A percentile compares a stretch with the other conserved stretches of the same genome.
phyloP scores from a whole-genome alignment of 768 basidiomycete genomes.

The Calocybe cyanea region DNA sequence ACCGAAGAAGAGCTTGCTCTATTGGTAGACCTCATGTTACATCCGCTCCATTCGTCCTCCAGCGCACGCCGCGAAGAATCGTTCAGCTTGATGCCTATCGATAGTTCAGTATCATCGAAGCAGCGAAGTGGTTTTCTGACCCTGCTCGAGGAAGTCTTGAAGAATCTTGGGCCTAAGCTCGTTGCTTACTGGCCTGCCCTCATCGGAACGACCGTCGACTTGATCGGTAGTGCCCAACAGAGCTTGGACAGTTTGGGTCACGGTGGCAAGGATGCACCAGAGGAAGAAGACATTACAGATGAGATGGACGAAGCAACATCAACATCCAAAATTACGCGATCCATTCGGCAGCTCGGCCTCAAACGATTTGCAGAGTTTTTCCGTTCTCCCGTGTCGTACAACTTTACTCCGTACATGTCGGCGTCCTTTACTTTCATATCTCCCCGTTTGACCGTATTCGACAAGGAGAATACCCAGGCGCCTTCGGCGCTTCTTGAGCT shows the following conservation, averaged over 20 bases:
- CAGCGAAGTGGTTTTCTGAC: constrained; percentile 85
- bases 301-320: constrained; percentile 30
- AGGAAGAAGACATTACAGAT: constrained; percentile 30
- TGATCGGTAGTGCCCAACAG: constrained; percentile 63
- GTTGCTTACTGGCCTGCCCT: constrained; percentile 70
- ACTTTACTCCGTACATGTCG: constrained; percentile 69
- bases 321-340: constrained; percentile 45
- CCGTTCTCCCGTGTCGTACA: constrained; percentile 65
- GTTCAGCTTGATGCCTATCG: constrained; percentile 26
- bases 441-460: constrained; percentile 72
- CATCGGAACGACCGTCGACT: constrained; percentile 61
- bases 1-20: constrained; percentile 68
- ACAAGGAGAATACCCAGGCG: constrained; percentile 85
- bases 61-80: constrained; percentile 18
- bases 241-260: constrained; percentile 34
- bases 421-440: constrained; percentile 73
- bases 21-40: constrained; percentile 85
- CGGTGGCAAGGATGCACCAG: constrained; percentile 27
- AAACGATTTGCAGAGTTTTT: constrained; percentile 90
- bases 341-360: constrained; percentile 77
- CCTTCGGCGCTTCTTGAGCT: constrained; percentile 88
- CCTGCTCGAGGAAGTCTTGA: constrained; percentile 80
- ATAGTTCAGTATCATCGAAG: constrained; percentile 40
- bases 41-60: constrained; percentile 50
- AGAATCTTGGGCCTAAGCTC: constrained; percentile 73